phyloP scores from a whole-genome alignment of 2,329 filamentous ascomycete species.

The Aspergillus oerlinghausenensis region DNA sequence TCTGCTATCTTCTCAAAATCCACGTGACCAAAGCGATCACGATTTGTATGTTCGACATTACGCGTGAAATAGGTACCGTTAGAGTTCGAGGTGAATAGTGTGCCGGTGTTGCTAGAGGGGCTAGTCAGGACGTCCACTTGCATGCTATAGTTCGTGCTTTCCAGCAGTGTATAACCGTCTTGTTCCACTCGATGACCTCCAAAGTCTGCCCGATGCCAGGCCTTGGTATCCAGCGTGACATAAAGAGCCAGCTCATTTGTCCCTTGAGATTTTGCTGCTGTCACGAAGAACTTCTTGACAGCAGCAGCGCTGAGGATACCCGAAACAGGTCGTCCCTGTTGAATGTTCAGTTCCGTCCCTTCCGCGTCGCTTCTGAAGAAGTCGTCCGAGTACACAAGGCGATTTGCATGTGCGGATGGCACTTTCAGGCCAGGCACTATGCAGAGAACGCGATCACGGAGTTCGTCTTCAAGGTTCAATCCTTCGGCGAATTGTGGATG shows the following conservation, averaged over 20 bases:
- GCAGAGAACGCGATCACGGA: constrained; percentile 72
- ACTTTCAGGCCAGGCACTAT: constrained; percentile 71
- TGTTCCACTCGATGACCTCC: constrained; percentile 80
- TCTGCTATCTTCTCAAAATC: constrained; percentile 93
- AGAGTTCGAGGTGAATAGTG: constrained; percentile 91
- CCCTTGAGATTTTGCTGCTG: constrained; percentile 70
- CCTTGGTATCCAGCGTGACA: constrained; percentile 74
- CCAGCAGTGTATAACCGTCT: constrained; percentile 83
- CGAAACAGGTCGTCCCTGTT: constrained; percentile 66
- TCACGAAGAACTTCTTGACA: constrained; percentile 82
- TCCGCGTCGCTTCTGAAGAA: constrained; percentile 63
- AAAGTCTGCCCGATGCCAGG: constrained; percentile 91
- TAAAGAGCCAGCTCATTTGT: constrained; percentile 91
- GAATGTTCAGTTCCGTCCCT: constrained; percentile 68
- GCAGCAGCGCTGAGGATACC: constrained; percentile 77
- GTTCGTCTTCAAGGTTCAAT: constrained; percentile 56
- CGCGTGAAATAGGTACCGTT: constrained; percentile 94
- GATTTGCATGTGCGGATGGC: constrained; percentile 66
- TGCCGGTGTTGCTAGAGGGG: constrained; percentile 67
- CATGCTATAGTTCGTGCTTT: constrained; percentile 96
- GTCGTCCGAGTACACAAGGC: constrained; percentile 74
- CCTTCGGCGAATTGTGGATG: constrained; percentile 59
- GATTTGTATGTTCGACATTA: constrained; percentile 89
- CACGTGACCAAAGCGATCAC: constrained; percentile 68
- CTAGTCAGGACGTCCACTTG: constrained; percentile 86